phyloP scores from a whole-genome alignment of 2,329 filamentous ascomycete species.

The Claviceps citrina region DNA sequence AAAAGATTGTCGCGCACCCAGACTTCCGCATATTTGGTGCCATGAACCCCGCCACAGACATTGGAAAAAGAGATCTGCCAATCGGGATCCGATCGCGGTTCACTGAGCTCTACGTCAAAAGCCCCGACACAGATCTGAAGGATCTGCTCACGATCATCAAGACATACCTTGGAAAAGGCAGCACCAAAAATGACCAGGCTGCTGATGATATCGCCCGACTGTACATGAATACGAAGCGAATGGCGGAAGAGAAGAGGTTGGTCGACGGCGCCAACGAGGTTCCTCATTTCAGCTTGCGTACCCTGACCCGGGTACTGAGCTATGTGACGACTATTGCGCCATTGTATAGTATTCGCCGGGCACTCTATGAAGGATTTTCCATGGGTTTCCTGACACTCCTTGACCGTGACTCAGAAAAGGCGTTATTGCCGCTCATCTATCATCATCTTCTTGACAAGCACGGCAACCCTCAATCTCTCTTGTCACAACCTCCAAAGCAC shows the following conservation, averaged over 20 bases:
- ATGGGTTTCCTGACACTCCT: constrained; percentile 95
- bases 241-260: constrained; percentile 67
- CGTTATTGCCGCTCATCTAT: constrained; percentile 65
- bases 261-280: constrained; percentile 88
- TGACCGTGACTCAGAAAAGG: constrained; percentile 62
- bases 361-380: constrained; percentile 86
- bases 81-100: constrained; percentile 81
- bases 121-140: constrained; percentile 72
- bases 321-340: constrained; percentile 78
- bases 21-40: constrained; percentile 94
- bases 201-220: constrained; percentile 70
- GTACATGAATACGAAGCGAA: constrained; percentile 72
- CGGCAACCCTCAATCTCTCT: constrained; percentile 50
- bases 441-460: constrained; percentile 62
- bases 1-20: constrained; percentile 75
- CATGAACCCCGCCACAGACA: constrained; percentile 97
- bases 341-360: constrained; percentile 69
- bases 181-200: constrained; percentile 55
- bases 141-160: constrained; percentile 80
- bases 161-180: constrained; percentile 64
- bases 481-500: constrained; percentile 62
- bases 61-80: constrained; percentile 88
- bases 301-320: constrained; percentile 73
- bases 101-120: constrained; percentile 87
- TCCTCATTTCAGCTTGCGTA: constrained; percentile 92